Conservation (phyloP, 495 filamentous ascomycete species). For the Pyronema domesticum region DNA sequence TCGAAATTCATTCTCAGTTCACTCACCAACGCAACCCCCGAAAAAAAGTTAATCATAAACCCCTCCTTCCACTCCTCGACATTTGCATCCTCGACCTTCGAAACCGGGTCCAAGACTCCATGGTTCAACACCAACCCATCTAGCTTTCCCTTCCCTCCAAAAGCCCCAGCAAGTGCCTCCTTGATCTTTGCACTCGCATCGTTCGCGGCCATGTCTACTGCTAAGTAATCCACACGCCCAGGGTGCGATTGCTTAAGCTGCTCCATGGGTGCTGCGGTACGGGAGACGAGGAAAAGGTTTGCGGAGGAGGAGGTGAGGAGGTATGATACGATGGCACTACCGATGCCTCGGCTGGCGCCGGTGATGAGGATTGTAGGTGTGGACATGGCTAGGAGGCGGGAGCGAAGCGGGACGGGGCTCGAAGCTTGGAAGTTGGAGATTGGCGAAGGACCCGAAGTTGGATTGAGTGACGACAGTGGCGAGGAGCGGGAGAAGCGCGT, state of each 20-base stretch:
- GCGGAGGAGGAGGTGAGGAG: constrained; percentile 46
- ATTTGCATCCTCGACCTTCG: constrained; percentile 44
- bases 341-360: constrained; percentile 61
- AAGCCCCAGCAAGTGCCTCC: constrained; percentile 43
- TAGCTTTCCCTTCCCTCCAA: constrained; percentile 35
- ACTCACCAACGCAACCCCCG: constrained; percentile 52
- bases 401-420: too few species aligned
- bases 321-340: constrained; percentile 54
- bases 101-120: constrained; percentile 62
- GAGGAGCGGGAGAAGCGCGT: too few species aligned
- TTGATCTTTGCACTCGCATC: constrained; percentile 30
- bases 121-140: constrained; percentile 83
- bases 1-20: too few species aligned
- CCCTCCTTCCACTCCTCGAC: constrained; percentile 53
- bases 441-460: too few species aligned
- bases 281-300: constrained; percentile 60
- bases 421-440: too few species aligned
- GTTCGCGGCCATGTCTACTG: constrained; percentile 51
- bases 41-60: constrained; percentile 75
- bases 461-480: too few species aligned
- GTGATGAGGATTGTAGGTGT: constrained; percentile 44
- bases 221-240: constrained; percentile 49
- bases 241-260: constrained; percentile 46
- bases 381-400: constrained; percentile 3
- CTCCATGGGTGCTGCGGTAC: constrained; percentile 47